Base-by-base conservation (phyloP, 768 basidiomycete species). In the Harrya chromipes region DNA sequence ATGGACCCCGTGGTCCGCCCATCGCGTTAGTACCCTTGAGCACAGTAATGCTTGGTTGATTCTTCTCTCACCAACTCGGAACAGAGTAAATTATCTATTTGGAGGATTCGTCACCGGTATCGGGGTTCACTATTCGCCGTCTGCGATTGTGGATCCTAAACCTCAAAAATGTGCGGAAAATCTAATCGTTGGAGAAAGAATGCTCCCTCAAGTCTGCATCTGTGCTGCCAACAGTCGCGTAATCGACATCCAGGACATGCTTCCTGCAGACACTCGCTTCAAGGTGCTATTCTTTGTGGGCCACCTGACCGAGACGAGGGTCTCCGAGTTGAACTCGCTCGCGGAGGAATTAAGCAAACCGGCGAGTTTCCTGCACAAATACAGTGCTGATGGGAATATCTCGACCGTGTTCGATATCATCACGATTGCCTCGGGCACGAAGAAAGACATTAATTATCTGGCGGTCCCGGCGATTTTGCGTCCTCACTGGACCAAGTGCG, bases 401-500 rank as follows among this genome's bases (percentile, higher is more conserved):
- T 53, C 60, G 21, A 54, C 51, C 17, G 53, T 73, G 9, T 78
- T 70, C 37, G 66, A 68, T 21, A 53, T 69, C 4, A 36, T 67
- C 43, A 54, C 68, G 14, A 54, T 69, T 40, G 16, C 50, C 7
- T 36, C 58, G 21, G 70, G 63, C 3, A 56, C 53, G 46, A 77
- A 74, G 50, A 58, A 63, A 6, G 56, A 57, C 17, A 55, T 65
- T 16, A 66, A 72, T 17, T 74, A 66, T 44, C 60, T 72, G 14
- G 47, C 49, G 16, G 52, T 75, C 26, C 75, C 75, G 0, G 47
- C 39, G 7, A 45, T 62, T 21, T 56, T 77, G 50, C 63, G 73
- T 46, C 41, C 63, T 11, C 76, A 77, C 43, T 76, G 74, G 74
- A 62, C 71, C 19, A 73, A 72, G 74, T 75, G 31, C 36, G 67